Conservation (phyloP, 352 stramenopile genomes). For the Pythium monospermum region DNA sequence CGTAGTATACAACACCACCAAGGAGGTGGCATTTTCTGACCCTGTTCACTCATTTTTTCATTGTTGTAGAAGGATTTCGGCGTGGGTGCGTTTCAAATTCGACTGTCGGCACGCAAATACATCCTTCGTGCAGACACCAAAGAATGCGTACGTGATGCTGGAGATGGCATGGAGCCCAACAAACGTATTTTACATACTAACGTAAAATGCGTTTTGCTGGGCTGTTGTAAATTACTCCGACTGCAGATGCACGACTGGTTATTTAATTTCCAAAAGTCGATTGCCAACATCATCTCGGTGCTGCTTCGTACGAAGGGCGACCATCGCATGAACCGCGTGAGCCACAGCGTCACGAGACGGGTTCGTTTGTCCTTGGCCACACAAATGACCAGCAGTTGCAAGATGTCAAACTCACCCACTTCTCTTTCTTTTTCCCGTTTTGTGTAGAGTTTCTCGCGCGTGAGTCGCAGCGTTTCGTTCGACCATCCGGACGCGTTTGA, state of each 20-base stretch:
- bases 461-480: constrained; percentile 72
- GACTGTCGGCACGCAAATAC: constrained; percentile 67
- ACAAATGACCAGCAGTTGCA: too few species aligned
- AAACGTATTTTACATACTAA: not conserved
- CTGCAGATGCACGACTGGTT: constrained; percentile 84
- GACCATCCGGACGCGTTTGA: constrained; percentile 64
- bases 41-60: not conserved
- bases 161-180: too few species aligned
- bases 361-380: too few species aligned
- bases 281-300: constrained; percentile 79
- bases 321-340: constrained; percentile 42
- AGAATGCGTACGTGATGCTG: constrained; percentile 71
- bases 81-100: constrained; percentile 77
- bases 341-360: constrained; percentile 51
- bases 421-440: too few species aligned
- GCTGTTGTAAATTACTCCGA: not conserved
- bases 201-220: not conserved
- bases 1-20: constrained; percentile 18
- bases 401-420: too few species aligned
- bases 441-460: constrained; percentile 53
- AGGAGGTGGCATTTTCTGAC: not conserved
- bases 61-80: constrained; percentile 75
- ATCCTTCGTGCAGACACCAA: constrained; percentile 77
- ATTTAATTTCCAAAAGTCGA: constrained; percentile 88
- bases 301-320: constrained; percentile 60